Evolutionary conservation across 352 stramenopile species (phyloP).

Genomic region (Phytophthora idaei): DNA sequence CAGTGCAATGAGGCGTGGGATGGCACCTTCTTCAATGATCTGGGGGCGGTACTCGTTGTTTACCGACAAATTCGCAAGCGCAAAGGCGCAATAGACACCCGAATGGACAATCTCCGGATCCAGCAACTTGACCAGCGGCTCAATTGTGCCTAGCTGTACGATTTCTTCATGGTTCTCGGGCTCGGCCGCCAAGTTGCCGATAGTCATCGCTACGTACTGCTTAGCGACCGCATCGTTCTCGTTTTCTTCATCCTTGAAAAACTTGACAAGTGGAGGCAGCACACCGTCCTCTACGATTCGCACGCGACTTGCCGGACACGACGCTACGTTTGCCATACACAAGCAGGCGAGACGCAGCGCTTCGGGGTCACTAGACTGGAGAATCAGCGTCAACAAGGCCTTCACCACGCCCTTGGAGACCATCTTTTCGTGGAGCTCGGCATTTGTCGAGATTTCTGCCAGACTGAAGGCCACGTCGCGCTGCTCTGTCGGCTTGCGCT

Average conservation of each 20-base stretch:
- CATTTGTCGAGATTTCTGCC: slow-evolving; percentile 95
- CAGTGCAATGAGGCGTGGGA: slow-evolving; percentile 93
- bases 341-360: slow-evolving; percentile 94
- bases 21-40: slow-evolving; percentile 94
- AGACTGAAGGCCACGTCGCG: slow-evolving; percentile 96
- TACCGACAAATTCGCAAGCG: slow-evolving; percentile 93
- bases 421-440: slow-evolving; percentile 93
- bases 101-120: slow-evolving; percentile 88
- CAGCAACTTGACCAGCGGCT: slow-evolving; percentile 91
- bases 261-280: slow-evolving; percentile 88
- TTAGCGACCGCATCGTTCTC: slow-evolving; percentile 88
- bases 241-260: slow-evolving; percentile 85
- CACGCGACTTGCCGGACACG: slow-evolving; percentile 80
- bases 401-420: slow-evolving; percentile 95
- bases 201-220: slow-evolving; percentile 95
- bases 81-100: slow-evolving; percentile 93
- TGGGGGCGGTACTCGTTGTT: slow-evolving; percentile 92
- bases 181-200: slow-evolving; percentile 96
- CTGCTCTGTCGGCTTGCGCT: slow-evolving; percentile 94
- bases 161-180: slow-evolving; percentile 95
- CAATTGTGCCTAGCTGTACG: slow-evolving; percentile 90
- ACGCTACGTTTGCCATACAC: slow-evolving; percentile 95
- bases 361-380: slow-evolving; percentile 92
- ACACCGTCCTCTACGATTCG: slow-evolving; percentile 95
- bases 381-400: slow-evolving; percentile 91